Conservation (phyloP, 2,329 filamentous ascomycete species). For the Neofusicoccum parvum region DNA sequence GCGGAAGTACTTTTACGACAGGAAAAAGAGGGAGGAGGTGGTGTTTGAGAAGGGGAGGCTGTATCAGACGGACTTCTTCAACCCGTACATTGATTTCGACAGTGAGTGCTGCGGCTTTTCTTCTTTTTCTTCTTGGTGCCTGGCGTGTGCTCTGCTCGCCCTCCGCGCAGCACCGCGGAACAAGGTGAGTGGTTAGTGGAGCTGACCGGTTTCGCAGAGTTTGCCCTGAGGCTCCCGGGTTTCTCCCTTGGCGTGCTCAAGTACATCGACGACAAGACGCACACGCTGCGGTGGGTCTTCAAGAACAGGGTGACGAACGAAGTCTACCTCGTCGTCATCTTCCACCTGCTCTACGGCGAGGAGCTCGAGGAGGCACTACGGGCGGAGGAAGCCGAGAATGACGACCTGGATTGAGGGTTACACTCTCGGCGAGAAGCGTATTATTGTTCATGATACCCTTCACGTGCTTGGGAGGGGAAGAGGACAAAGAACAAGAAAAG, state of each 20-base stretch:
- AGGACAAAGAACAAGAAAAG: background rate
- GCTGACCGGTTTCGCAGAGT: slow-evolving; percentile 30
- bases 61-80: slow-evolving; percentile 52
- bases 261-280: slow-evolving; percentile 52
- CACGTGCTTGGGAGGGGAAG: background rate
- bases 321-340: slow-evolving; percentile 48
- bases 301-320: slow-evolving; percentile 46
- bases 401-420: slow-evolving; percentile 4
- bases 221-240: slow-evolving; percentile 47
- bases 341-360: slow-evolving; percentile 49
- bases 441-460: background rate
- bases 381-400: slow-evolving; percentile 26
- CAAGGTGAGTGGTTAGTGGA: background rate
- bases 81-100: slow-evolving; percentile 52
- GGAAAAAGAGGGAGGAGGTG: slow-evolving; percentile 31
- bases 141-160: too few species aligned
- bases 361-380: slow-evolving; percentile 41
- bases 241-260: slow-evolving; percentile 48
- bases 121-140: background rate
- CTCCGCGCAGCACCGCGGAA: too few species aligned
- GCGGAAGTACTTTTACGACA: slow-evolving; percentile 45
- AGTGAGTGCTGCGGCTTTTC: slow-evolving; percentile 25
- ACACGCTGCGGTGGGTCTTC: slow-evolving; percentile 49
- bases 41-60: slow-evolving; percentile 47
- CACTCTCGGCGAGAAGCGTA: background rate